Conservation (phyloP, 148 eudicot genomes). For the Silene uniflora region DNA sequence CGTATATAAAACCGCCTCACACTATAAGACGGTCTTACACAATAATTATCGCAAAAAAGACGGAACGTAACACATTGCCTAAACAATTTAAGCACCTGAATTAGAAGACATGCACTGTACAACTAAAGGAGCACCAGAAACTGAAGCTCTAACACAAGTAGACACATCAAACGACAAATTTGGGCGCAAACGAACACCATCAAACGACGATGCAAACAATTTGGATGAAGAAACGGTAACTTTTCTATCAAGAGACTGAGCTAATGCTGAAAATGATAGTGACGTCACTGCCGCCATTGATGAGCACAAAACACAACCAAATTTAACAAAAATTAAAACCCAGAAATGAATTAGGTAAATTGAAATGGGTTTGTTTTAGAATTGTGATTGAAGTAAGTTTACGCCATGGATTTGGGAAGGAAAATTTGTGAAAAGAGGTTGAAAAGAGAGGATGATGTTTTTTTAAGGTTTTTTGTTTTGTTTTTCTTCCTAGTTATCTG, state of each 20-base stretch:
- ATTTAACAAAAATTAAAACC: background rate
- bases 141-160: conserved; percentile 29
- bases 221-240: conserved; percentile 28
- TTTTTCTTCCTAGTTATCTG: conserved; percentile 5
- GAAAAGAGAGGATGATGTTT: conserved; percentile 8
- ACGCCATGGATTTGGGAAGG: background rate
- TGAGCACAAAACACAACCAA: background rate
- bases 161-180: conserved; percentile 15
- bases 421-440: background rate
- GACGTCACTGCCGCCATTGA: conserved; percentile 65
- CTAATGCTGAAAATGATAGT: conserved; percentile 42
- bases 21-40: background rate
- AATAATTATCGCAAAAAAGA: background rate
- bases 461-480: background rate
- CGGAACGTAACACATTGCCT: background rate
- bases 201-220: conserved; percentile 30
- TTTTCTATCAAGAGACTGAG: conserved; percentile 44
- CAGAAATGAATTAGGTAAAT: background rate
- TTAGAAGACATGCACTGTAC: conserved; percentile 49
- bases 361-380: background rate
- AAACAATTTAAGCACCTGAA: conserved; percentile 8
- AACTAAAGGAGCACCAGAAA: conserved; percentile 31
- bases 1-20: background rate
- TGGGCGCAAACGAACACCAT: conserved; percentile 30
- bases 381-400: background rate